phyloP scores from a whole-genome alignment of 345 rosid species.

The Bretschneidera sinensis region DNA sequence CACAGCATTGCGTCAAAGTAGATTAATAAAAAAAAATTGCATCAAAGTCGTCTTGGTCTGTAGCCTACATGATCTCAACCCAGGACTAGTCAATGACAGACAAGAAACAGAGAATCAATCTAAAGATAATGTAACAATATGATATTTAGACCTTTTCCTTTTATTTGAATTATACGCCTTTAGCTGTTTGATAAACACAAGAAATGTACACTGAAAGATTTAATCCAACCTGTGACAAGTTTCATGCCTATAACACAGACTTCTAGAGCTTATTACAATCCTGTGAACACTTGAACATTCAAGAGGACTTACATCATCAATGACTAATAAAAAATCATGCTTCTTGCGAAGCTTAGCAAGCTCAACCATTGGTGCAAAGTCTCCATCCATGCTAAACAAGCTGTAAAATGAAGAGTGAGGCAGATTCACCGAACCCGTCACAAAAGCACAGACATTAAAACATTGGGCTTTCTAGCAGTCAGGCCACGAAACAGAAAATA shows the following conservation, averaged over 20 bases:
- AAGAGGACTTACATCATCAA: conserved; percentile 76
- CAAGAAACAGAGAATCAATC: neutral
- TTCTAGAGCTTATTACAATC: conserved; percentile 8
- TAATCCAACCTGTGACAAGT: neutral
- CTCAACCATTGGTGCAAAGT: conserved; percentile 89
- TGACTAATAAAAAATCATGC: conserved; percentile 74
- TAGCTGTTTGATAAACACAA: neutral
- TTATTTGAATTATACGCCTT: neutral
- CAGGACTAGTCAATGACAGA: neutral
- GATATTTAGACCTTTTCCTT: neutral
- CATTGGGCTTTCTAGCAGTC: no score
- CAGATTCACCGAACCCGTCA: neutral
- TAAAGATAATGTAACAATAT: no score
- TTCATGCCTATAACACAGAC: neutral
- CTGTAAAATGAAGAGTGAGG: conserved; percentile 25
- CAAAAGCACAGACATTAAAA: neutral
- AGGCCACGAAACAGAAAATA: no score
- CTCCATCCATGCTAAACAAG: conserved; percentile 99
- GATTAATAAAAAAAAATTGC: neutral
- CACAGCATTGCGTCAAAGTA: neutral
- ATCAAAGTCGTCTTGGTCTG: neutral
- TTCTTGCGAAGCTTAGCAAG: conserved; percentile 65
- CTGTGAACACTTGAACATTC: conserved; percentile 1
- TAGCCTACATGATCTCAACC: neutral
- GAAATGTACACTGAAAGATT: neutral